Evolutionary conservation across 208 protist genomes (phyloP).

Genomic region (Wallacemonas sp.): DNA sequence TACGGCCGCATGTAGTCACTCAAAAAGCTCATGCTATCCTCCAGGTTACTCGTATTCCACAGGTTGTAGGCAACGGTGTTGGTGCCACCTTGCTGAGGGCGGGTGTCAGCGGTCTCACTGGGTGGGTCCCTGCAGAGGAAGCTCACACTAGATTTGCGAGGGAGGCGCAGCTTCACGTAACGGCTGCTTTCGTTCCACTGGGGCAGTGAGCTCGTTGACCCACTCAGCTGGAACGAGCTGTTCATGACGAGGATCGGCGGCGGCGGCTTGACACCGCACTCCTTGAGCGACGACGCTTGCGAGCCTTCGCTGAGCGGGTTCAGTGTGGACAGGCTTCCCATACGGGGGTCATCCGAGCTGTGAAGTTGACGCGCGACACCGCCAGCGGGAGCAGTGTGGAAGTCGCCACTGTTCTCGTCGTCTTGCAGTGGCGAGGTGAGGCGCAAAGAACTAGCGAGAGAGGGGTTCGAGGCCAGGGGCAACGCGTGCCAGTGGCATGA

Average conservation of each 20-base stretch:
- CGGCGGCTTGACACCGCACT: not conserved
- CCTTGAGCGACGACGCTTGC: not conserved
- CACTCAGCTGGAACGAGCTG: constrained; percentile 1
- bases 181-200: not conserved
- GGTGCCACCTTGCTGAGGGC: not conserved
- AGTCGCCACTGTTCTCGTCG: not conserved
- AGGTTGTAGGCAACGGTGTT: not conserved
- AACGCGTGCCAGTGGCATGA: not conserved
- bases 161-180: constrained; percentile 3
- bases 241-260: constrained; percentile 5
- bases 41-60: not conserved
- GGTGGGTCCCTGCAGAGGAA: not conserved
- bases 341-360: not conserved
- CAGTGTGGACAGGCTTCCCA: not conserved
- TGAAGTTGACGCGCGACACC: not conserved
- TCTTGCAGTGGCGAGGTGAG: not conserved
- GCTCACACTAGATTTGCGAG: constrained; percentile 3
- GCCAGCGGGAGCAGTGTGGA: no score
- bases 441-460: not conserved
- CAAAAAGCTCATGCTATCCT: not conserved
- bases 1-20: constrained; percentile 1
- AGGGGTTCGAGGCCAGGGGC: not conserved
- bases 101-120: not conserved
- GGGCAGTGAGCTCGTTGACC: not conserved
- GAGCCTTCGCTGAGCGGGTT: not conserved